Conservation (phyloP, 306 rosid species). For the Gleditsia sinensis region DNA sequence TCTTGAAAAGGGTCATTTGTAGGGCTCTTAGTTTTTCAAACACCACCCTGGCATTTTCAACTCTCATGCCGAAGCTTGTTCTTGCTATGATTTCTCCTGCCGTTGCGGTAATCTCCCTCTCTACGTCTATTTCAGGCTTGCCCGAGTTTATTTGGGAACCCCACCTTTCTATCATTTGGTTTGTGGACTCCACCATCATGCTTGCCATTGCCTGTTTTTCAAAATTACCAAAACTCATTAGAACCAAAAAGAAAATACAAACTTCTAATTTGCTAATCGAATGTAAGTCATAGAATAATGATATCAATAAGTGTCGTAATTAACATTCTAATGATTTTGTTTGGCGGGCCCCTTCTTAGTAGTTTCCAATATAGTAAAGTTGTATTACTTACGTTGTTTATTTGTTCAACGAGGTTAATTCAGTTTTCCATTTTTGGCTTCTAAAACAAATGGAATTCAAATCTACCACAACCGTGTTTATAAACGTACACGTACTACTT, state of each 20-base stretch:
- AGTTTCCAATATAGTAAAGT: too few species aligned
- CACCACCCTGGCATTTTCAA: constrained; percentile 39
- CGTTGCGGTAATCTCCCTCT: constrained; percentile 46
- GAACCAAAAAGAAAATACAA: background rate
- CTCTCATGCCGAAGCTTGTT: constrained; percentile 61
- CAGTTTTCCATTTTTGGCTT: too few species aligned
- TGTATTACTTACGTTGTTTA: too few species aligned
- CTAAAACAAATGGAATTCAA: too few species aligned
- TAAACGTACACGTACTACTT: background rate
- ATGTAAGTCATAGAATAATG: too few species aligned
- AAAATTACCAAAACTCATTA: background rate
- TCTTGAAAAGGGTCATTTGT: constrained; percentile 55
- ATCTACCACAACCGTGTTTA: too few species aligned
- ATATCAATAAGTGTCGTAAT: too few species aligned
- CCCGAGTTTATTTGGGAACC: constrained; percentile 38
- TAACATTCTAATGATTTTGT: too few species aligned
- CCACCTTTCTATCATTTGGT: constrained; percentile 63
- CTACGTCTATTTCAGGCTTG: constrained; percentile 52
- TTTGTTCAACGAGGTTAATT: too few species aligned
- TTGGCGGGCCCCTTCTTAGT: too few species aligned
- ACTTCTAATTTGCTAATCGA: background rate
- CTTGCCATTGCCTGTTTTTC: constrained; percentile 51
- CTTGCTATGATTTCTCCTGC: constrained; percentile 68
- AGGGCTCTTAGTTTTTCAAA: constrained; percentile 48
- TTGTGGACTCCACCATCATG: constrained; percentile 57